These are phyloP conservation scores for Orbilia brochopaga DNA, from an alignment of 2,329 filamentous ascomycete species.

Conservation along the genomic window DNA sequence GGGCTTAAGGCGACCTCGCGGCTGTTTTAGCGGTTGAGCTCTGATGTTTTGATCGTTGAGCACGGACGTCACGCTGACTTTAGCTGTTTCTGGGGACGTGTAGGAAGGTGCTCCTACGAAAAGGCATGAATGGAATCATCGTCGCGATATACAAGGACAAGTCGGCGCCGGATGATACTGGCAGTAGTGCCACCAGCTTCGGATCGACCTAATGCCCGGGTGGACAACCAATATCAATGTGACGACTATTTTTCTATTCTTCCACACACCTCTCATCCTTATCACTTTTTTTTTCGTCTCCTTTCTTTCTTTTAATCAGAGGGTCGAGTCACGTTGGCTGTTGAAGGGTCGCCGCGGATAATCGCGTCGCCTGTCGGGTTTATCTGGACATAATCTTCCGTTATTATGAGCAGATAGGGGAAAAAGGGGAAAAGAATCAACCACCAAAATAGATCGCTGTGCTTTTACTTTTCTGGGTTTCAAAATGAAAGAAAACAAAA, in stretches of 20 bases:
- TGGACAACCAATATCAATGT: constrained; percentile 9
- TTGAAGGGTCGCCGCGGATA: neutral
- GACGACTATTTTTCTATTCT: no score
- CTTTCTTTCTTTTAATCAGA: constrained; percentile 10
- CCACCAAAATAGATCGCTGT: constrained; percentile 26
- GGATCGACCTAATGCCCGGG: constrained; percentile 47
- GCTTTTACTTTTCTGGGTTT: constrained; percentile 4
- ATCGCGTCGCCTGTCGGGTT: constrained; percentile 24
- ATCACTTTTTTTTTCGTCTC: constrained; percentile 8
- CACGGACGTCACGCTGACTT: constrained; percentile 31
- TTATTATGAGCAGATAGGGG: constrained; percentile 4
- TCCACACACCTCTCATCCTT: constrained; percentile 17
- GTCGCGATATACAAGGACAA: constrained; percentile 55
- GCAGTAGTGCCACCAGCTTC: constrained; percentile 47
- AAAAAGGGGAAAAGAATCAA: constrained; percentile 8
- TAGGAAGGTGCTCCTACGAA: constrained; percentile 54
- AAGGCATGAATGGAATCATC: constrained; percentile 52
- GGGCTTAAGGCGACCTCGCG: constrained; percentile 6
- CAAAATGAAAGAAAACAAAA: neutral
- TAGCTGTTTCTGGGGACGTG: constrained; percentile 11
- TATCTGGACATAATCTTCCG: constrained; percentile 10
- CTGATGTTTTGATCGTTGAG: constrained; percentile 7
- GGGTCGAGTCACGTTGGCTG: constrained; percentile 2
- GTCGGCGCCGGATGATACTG: constrained; percentile 53
- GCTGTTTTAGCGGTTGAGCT: constrained; percentile 18